phyloP scores from a whole-genome alignment of 805 yeast species.

The Nakazawaea molendinolei region DNA sequence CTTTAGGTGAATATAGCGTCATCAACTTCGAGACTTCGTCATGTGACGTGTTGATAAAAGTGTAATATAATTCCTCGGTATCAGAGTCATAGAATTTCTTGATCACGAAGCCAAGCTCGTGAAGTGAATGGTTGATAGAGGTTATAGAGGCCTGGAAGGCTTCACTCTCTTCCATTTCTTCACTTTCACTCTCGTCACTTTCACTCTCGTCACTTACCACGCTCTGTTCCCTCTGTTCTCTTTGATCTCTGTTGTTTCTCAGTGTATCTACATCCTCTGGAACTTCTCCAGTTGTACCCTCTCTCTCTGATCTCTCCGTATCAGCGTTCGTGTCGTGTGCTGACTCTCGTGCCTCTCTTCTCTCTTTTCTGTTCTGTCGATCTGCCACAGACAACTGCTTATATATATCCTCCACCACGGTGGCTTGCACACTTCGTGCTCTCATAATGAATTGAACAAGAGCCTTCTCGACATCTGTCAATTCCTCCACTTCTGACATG shows the following conservation, averaged over 20 bases:
- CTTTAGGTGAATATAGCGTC: constrained; percentile 28
- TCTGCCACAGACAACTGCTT: constrained; percentile 2
- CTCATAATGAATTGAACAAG: constrained; percentile 15
- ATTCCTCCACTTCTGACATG: background rate
- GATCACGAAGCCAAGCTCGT: constrained; percentile 35
- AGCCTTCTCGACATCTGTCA: constrained; percentile 13
- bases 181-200: too few species aligned
- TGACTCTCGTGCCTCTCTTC: too few species aligned
- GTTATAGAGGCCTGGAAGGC: constrained; percentile 13
- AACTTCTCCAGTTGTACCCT: too few species aligned
- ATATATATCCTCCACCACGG: constrained; percentile 10
- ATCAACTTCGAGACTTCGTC: constrained; percentile 31
- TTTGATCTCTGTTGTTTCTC: too few species aligned
- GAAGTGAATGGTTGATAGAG: constrained; percentile 23
- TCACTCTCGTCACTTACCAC: too few species aligned
- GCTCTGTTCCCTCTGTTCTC: too few species aligned
- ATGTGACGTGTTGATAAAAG: constrained; percentile 33
- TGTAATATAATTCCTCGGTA: constrained; percentile 25
- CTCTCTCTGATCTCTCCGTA: too few species aligned
- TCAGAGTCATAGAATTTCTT: constrained; percentile 29
- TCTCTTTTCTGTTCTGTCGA: too few species aligned
- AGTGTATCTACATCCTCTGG: too few species aligned
- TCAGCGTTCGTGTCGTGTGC: too few species aligned
- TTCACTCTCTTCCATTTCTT: too few species aligned
- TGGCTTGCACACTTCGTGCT: constrained; percentile 8